Conservation (phyloP, 768 basidiomycete genomes). For the Kwoniella mangroviensis region DNA sequence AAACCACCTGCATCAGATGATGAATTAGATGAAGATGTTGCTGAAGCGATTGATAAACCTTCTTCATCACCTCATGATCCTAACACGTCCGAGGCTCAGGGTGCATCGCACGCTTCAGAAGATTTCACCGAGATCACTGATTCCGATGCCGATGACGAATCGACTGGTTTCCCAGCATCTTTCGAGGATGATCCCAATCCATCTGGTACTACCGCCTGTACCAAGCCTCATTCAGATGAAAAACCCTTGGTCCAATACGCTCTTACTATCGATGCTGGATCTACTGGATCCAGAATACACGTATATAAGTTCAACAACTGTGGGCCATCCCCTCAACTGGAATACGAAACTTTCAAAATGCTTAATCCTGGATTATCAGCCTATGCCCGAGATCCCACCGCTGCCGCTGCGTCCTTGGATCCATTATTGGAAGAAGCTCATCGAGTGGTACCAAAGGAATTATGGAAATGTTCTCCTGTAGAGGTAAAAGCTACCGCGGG, state of each 20-base stretch:
- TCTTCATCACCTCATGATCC: slow-evolving; percentile 34
- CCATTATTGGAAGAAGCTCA: slow-evolving; percentile 79
- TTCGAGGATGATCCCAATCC: slow-evolving; percentile 77
- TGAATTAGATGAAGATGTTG: slow-evolving; percentile 18
- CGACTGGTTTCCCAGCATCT: slow-evolving; percentile 58
- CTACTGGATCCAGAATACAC: slow-evolving; percentile 95
- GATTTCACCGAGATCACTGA: slow-evolving; percentile 51
- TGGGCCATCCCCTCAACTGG: slow-evolving; percentile 72
- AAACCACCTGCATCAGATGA: slow-evolving; percentile 17
- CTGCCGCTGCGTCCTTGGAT: slow-evolving; percentile 79
- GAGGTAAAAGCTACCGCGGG: slow-evolving; percentile 94
- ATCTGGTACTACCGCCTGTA: slow-evolving; percentile 73
- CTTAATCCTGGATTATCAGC: slow-evolving; percentile 77
- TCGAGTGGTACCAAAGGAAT: slow-evolving; percentile 69
- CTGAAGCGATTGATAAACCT: background rate
- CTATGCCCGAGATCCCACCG: slow-evolving; percentile 66
- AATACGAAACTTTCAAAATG: slow-evolving; percentile 91
- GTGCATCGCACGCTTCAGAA: slow-evolving; percentile 34
- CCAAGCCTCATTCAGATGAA: slow-evolving; percentile 62
- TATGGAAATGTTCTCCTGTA: slow-evolving; percentile 78
- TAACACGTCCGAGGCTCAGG: slow-evolving; percentile 36
- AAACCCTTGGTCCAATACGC: slow-evolving; percentile 82
- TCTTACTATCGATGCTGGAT: slow-evolving; percentile 97
- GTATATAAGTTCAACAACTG: slow-evolving; percentile 98
- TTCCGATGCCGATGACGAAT: slow-evolving; percentile 21